A percentile compares a stretch with the other conserved stretches of the same genome.
Conservation (phyloP, 2,329 filamentous ascomycete species). For the Neopestalotiopsis sp. region DNA sequence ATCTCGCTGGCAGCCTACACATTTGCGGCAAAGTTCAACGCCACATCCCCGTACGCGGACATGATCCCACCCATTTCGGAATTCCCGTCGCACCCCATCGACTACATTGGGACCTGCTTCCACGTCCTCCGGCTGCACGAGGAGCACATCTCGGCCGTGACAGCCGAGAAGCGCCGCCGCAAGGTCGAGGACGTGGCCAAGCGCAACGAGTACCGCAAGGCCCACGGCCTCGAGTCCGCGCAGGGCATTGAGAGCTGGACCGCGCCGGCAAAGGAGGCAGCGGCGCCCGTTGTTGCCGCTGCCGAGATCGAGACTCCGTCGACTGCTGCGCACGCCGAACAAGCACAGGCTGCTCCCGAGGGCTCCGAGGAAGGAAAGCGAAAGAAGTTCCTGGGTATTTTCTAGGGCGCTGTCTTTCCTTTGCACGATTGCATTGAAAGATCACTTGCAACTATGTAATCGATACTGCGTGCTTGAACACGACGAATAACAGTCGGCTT, state of each 20-base stretch:
- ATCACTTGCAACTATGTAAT: background rate
- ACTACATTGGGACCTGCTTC: conserved; percentile 67
- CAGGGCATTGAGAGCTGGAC: conserved; percentile 28
- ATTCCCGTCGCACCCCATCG: conserved; percentile 72
- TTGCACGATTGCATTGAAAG: background rate
- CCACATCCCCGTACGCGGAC: conserved; percentile 78
- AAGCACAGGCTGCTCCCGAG: conserved; percentile 9
- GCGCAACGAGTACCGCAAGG: conserved; percentile 82
- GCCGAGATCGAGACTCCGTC: conserved; percentile 23
- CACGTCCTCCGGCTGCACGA: conserved; percentile 80
- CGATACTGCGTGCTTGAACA: background rate
- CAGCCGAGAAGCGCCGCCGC: conserved; percentile 72
- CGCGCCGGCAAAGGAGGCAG: background rate
- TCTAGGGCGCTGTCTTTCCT: conserved; percentile 49
- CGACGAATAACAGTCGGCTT: background rate
- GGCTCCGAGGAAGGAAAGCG: conserved; percentile 45
- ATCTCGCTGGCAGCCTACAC: conserved; percentile 72
- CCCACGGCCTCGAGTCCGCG: conserved; percentile 73
- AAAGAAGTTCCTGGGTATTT: conserved; percentile 88
- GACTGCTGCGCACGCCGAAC: conserved; percentile 16
- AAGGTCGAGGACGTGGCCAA: conserved; percentile 87
- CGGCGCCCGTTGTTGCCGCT: conserved; percentile 26
- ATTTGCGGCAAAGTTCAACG: conserved; percentile 78
- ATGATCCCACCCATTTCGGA: conserved; percentile 75
- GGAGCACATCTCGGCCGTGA: conserved; percentile 70